phyloP scores from a whole-genome alignment of 192 early-diverging fungal genomes.

The Geranomyces michiganensis region DNA sequence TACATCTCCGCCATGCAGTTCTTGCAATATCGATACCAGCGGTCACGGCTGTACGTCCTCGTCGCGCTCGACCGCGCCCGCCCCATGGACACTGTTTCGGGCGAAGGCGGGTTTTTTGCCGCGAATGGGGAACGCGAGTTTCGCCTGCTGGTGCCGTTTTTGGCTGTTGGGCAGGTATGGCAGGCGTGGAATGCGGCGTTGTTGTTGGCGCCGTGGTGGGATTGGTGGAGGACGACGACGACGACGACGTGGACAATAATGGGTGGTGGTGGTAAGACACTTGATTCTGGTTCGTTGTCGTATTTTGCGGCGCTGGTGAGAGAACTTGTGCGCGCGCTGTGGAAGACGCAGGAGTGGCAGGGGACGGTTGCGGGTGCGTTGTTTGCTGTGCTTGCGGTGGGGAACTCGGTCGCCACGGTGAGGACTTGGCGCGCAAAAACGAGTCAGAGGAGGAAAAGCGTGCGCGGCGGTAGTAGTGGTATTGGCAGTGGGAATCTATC shows the following conservation, averaged over 20 bases:
- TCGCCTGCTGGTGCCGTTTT: constrained; percentile 38
- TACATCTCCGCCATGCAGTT: constrained; percentile 44
- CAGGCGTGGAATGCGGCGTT: constrained; percentile 37
- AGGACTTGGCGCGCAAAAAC: constrained; percentile 37
- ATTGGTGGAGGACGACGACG: constrained; percentile 6
- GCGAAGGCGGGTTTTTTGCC: constrained; percentile 41
- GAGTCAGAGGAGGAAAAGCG: background rate
- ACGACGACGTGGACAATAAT: background rate
- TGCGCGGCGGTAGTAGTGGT: no score
- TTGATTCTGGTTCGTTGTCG: no score
- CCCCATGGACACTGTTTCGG: constrained; percentile 50
- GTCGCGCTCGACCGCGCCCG: constrained; percentile 49
- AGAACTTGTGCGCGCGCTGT: background rate
- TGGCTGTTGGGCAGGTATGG: constrained; percentile 45
- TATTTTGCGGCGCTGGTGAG: background rate
- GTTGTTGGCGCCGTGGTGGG: constrained; percentile 23
- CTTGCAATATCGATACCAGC: constrained; percentile 52
- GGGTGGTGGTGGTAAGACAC: no score
- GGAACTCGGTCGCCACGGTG: constrained; percentile 46
- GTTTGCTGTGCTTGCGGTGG: constrained; percentile 38
- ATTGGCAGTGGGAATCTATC: no score
- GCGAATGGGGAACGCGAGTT: constrained; percentile 33
- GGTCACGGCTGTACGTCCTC: constrained; percentile 44
- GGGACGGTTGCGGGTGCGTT: constrained; percentile 31
- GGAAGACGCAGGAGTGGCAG: constrained; percentile 33